Base-by-base conservation (phyloP, 495 filamentous ascomycete species). In the Letharia columbiana region DNA sequence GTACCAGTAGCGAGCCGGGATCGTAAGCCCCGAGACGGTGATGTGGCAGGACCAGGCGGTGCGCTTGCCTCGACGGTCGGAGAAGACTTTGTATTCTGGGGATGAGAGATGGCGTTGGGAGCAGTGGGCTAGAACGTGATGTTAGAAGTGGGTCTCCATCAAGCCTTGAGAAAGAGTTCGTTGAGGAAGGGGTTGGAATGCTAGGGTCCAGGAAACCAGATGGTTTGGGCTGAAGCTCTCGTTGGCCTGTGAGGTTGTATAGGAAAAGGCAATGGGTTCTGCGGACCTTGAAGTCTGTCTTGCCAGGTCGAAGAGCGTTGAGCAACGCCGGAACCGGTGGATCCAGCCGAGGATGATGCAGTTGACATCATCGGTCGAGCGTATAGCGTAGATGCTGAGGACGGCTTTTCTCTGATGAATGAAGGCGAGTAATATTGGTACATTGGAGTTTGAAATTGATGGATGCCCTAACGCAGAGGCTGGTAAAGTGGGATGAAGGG, bases 11-110 rank as follows among this genome's bases (percentile, higher is more conserved):
- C 91, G 86, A 49, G 91, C 92, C 12, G 78, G 65, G 72, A 87
- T 79, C 18, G 56, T 73, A 73, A 56, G 78, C 71, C 65, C 85
- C 82, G 67, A 60, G 41, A 73, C 70, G 18, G 75, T 81, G 66
- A 95, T 89, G 44, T 77, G 81, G 76, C 84, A 86, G 60, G 91
- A 92, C 92, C 92, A 96, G 61, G 92, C 92, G 42, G 92, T 96
- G 68, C 92, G 88, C 69, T 91, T 91, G 71, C 92, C 89, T 84
- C 89, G 87, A 76, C 87, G 82, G 75, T 92, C 89, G 65, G 89
- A 91, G 60, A 89, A 82, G 67, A 90, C 86, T 69, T 87, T 85
- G 72, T 84, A 92, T 57, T 82, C 75, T 37, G 89, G 89, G 57
- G 77, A 71, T 41, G 77, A 74, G 28, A 86, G 71, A 67, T 85